Base-by-base conservation (phyloP, 2,329 filamentous ascomycete species). In the Colletotrichum acutatum region DNA sequence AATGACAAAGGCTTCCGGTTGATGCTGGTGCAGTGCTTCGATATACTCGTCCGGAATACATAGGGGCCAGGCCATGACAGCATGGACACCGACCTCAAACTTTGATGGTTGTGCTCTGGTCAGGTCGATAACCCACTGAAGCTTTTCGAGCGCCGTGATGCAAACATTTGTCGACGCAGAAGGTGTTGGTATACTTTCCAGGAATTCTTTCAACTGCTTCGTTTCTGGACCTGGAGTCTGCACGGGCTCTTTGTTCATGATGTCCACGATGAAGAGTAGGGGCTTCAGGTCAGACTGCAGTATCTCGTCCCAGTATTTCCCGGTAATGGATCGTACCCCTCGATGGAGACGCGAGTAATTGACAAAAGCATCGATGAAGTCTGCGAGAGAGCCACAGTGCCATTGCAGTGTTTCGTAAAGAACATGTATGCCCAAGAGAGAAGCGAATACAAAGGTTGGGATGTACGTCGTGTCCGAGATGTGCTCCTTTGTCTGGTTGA, bases 1-100 rank as follows among this genome's bases (percentile, higher is more conserved):
- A 1, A 83, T 76, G 1, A 79, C 78, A 30, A 84, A 68, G 1
- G 84, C 85, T 74, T 87, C 85, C 0, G 83, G 82, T 6, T 78
- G 75, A 46, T 80, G 79, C 28, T 77, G 72, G 14, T 79, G 77
- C 6, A 87, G 75, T 54, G 84, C 76, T 4, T 71, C 75, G 2
- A 82, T 79, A 54, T 83, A 85, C 12, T 79, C 78, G 1, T 77
- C 72, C 6, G 80, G 75, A 16, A 82, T 69, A 3, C 79, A 76
- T 26, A 84, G 79, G 2, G 82, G 78, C 83, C 83, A 85, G 1
- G 79, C 73, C 49, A 79, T 82, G 4, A 82, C 75, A 58, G 80
- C 72, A 5, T 75, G 61, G 8, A 76, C 58, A 26, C 67, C 68
- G 5, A 68, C 58, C 19, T 64, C 68, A 2, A 22, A 26, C 9